A percentile compares a stretch with the other conserved stretches of the same genome.
These are phyloP conservation scores for Gracilaria caudata DNA, from an alignment of 23 red algal species.

Conservation along the genomic window DNA sequence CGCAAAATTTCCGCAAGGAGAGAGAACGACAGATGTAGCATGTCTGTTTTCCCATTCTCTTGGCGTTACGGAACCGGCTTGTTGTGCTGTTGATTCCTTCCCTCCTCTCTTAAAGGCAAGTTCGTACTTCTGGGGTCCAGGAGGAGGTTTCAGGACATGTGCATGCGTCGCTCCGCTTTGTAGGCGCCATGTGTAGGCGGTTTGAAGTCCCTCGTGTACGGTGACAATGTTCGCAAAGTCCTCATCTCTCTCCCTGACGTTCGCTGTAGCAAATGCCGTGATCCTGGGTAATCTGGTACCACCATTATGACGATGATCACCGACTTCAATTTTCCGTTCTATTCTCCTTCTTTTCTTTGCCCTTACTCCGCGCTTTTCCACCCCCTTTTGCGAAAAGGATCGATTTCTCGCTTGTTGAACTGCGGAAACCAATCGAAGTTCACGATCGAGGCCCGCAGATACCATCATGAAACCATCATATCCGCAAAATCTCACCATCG, in stretches of 20 bases:
- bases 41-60: not conserved
- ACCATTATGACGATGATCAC: constrained; percentile 19
- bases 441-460: constrained; percentile 80
- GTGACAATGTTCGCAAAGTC: constrained; percentile 94
- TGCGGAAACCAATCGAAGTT: constrained; percentile 76
- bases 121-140: constrained; percentile 13
- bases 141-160: constrained; percentile 58
- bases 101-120: constrained; percentile 35
- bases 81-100: constrained; percentile 29
- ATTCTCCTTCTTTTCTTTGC: constrained; percentile 33
- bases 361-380: constrained; percentile 4
- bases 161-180: constrained; percentile 60
- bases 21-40: constrained; percentile 64
- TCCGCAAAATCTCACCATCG: constrained; percentile 78
- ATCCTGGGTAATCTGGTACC: constrained; percentile 61
- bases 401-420: constrained; percentile 78
- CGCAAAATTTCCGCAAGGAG: constrained; percentile 89
- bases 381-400: constrained; percentile 69
- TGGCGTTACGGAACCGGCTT: not conserved
- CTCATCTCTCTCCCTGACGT: constrained; percentile 60
- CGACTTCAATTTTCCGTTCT: constrained; percentile 52
- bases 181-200: constrained; percentile 86
- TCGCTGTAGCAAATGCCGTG: constrained; percentile 57
- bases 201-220: constrained; percentile 57
- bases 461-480: constrained; percentile 89